Conservation (phyloP, 1,139 yeast species). For the Debaryomyces singareniensis region DNA sequence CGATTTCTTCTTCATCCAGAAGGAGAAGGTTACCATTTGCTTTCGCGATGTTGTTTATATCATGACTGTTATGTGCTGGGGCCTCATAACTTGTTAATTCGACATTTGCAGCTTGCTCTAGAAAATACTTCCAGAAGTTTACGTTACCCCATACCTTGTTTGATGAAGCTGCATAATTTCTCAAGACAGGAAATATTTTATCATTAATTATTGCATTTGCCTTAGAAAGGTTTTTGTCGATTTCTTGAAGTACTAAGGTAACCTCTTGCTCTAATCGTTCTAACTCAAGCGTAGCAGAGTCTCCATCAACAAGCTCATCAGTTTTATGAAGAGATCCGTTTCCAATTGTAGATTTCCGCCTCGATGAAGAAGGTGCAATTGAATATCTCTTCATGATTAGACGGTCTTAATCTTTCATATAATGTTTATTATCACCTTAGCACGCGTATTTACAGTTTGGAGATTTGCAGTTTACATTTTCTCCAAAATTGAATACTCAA, state of each 20-base stretch:
- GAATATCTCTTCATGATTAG: conserved; percentile 31
- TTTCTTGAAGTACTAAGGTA: conserved; percentile 70
- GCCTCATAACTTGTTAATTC: conserved; percentile 56
- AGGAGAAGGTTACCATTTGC: conserved; percentile 12
- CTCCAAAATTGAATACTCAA: not conserved
- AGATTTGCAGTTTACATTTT: conserved; percentile 1
- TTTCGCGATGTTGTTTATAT: conserved; percentile 8
- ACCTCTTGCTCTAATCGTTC: conserved; percentile 79
- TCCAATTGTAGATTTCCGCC: conserved; percentile 26
- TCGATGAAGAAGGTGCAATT: conserved; percentile 33
- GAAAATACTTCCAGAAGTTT: conserved; percentile 68
- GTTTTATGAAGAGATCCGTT: conserved; percentile 7
- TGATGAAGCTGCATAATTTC: conserved; percentile 50
- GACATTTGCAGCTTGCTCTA: conserved; percentile 72
- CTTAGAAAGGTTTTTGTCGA: conserved; percentile 63
- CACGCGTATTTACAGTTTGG: conserved; percentile 3
- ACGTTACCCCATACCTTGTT: conserved; percentile 54
- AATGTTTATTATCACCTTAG: conserved; percentile 1
- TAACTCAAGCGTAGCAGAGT: conserved; percentile 44
- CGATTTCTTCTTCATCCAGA: conserved; percentile 10
- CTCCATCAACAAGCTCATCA: conserved; percentile 9
- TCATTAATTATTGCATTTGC: conserved; percentile 62
- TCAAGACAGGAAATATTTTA: conserved; percentile 54
- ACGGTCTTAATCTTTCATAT: not conserved
- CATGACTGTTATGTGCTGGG: conserved; percentile 18